A percentile compares a stretch with the other conserved stretches of the same genome.
phyloP scores from a whole-genome alignment of 176 grass and related monocot genomes.

The Triticum aestivum region IWGSC_CS_RefSeq_v2.1 NC_057811.1:48712487-48712986 shows the following conservation, averaged over 20 bases:
- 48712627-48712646: constrained; percentile 87
- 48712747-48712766: constrained; percentile 94
- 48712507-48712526: constrained; percentile 95
- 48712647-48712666: constrained; percentile 88
- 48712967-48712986: constrained; percentile 89
- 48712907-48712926: constrained; percentile 53
- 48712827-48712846: constrained; percentile 56
- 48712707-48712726: constrained; percentile 70
- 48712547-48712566: constrained; percentile 67
- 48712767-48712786: constrained; percentile 59
- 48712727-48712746: constrained; percentile 90
- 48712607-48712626: constrained; percentile 74
- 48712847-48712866: neutral
- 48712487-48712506: constrained; percentile 85
- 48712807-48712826: constrained; percentile 69
- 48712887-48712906: constrained; percentile 69
- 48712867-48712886: constrained; percentile 34
- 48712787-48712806: constrained; percentile 54
- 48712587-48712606: constrained; percentile 57
- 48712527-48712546: constrained; percentile 90
- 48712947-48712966: constrained; percentile 63
- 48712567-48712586: constrained; percentile 72
- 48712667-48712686: constrained; percentile 80
- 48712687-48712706: constrained; percentile 91
- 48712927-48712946: constrained; percentile 46